Conservation (phyloP, 306 rosid species). For the Malus domestica region DNA sequence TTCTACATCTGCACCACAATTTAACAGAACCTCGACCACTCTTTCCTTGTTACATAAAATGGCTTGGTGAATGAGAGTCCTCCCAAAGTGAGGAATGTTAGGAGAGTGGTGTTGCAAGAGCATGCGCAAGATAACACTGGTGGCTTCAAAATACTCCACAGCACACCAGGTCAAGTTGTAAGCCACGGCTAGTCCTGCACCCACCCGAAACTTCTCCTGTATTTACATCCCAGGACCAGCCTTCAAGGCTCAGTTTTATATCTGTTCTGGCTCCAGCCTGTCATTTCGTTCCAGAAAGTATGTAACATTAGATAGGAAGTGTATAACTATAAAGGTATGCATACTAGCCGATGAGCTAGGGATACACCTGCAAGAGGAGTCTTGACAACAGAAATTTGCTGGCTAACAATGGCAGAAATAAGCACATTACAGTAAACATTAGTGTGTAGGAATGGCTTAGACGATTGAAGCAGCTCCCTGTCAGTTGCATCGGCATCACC, state of each 20-base stretch:
- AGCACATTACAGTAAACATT: slow-evolving; percentile 56
- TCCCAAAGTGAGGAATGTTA: slow-evolving; percentile 40
- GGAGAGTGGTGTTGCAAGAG: slow-evolving; percentile 37
- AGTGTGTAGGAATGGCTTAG: slow-evolving; percentile 49
- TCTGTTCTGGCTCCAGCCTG: slow-evolving; percentile 54
- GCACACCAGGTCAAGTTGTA: slow-evolving; percentile 64
- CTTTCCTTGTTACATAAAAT: slow-evolving; percentile 43
- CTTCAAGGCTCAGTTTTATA: slow-evolving; percentile 47
- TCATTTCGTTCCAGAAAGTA: background rate
- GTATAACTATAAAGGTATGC: background rate
- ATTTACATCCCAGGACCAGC: slow-evolving; percentile 61
- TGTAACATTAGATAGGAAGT: background rate
- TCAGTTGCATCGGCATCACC: slow-evolving; percentile 41
- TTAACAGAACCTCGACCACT: slow-evolving; percentile 28
- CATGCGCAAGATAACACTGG: slow-evolving; percentile 44
- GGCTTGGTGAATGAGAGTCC: slow-evolving; percentile 63
- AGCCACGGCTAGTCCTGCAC: slow-evolving; percentile 67
- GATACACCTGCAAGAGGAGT: slow-evolving; percentile 43
- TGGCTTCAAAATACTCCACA: slow-evolving; percentile 63
- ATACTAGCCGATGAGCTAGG: background rate
- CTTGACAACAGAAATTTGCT: slow-evolving; percentile 49
- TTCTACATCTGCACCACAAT: slow-evolving; percentile 30
- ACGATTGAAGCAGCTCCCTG: slow-evolving; percentile 51
- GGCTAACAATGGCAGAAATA: slow-evolving; percentile 49
- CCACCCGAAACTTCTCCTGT: slow-evolving; percentile 60